Evolutionary conservation across 306 rosid species (phyloP).

Genomic region (Quercus aquifolioides): DNA sequence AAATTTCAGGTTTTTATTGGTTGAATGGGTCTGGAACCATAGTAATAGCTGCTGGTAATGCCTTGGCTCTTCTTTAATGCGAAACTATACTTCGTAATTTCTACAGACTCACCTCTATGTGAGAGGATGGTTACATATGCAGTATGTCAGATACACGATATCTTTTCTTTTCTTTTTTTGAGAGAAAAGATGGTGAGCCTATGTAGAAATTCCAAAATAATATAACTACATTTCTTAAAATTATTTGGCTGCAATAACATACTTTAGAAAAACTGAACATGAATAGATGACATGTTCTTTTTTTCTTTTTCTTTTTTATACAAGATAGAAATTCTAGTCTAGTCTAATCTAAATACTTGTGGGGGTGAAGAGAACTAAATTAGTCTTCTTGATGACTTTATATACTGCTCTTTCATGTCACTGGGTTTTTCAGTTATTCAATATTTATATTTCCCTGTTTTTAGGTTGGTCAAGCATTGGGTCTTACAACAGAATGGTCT

Average conservation of each 20-base stretch:
- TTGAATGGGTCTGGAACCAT: not conserved
- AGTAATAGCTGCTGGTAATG: not conserved
- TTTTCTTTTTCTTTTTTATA: too few relatives aligned
- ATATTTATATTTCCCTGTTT: slow-evolving; percentile 6
- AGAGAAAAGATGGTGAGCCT: not conserved
- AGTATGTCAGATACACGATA: too few relatives aligned
- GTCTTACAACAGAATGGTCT: slow-evolving; percentile 91
- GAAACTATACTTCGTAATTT: too few relatives aligned
- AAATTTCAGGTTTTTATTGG: not conserved
- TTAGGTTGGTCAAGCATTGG: slow-evolving; percentile 92
- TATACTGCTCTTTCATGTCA: not conserved
- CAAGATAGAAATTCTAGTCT: too few relatives aligned
- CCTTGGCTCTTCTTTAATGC: not conserved
- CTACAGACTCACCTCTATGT: too few relatives aligned
- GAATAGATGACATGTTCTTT: not conserved
- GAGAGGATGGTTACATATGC: too few relatives aligned
- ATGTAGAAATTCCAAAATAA: not conserved
- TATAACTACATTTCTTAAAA: not conserved
- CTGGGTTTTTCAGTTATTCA: not conserved
- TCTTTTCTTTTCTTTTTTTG: too few relatives aligned
- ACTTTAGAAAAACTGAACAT: not conserved
- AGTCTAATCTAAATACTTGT: too few relatives aligned
- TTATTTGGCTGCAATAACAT: not conserved
- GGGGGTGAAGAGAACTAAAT: not conserved
- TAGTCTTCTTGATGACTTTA: not conserved